These are phyloP conservation scores for Aspergillus melleus DNA, from an alignment of 2,329 filamentous ascomycete genomes.

Conservation along the genomic window DNA sequence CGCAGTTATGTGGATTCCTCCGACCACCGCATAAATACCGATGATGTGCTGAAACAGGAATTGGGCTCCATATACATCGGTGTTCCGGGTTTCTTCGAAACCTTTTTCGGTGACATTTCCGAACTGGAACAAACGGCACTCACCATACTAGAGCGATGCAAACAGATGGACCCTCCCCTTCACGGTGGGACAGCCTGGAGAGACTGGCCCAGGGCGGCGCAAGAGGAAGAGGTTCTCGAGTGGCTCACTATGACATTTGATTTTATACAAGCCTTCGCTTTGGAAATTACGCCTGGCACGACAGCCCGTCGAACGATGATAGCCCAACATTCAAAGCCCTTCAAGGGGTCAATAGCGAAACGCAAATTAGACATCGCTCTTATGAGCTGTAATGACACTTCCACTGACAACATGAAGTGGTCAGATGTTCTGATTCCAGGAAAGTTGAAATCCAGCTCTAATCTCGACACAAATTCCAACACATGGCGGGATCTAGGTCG, in stretches of 20 bases:
- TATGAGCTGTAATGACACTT: conserved; percentile 10
- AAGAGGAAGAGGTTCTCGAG: conserved; percentile 27
- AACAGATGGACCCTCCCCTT: conserved; percentile 24
- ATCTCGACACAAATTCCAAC: conserved; percentile 2
- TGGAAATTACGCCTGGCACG: no score
- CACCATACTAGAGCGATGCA: conserved; percentile 12
- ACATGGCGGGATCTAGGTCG: conserved; percentile 10
- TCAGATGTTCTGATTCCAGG: conserved; percentile 5
- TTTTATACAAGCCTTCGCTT: conserved; percentile 5
- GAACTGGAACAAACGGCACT: conserved; percentile 5
- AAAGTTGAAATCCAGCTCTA: conserved; percentile 2
- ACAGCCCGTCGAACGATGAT: conserved; percentile 15
- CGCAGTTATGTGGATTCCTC: conserved; percentile 31
- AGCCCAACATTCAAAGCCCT: conserved; percentile 15
- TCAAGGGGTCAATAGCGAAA: conserved; percentile 27
- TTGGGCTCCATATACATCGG: conserved; percentile 26
- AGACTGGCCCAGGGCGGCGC: conserved; percentile 27
- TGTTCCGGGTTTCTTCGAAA: conserved; percentile 23
- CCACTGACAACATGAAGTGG: not conserved
- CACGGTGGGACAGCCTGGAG: conserved; percentile 21
- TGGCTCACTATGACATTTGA: conserved; percentile 23
- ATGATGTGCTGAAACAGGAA: conserved; percentile 28
- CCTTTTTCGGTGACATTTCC: conserved; percentile 22
- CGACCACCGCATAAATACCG: conserved; percentile 26
- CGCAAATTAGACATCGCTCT: conserved; percentile 40